Evolutionary conservation across 305 asterid genomes (phyloP).

Genomic region (Rubia peregrina): DNA sequence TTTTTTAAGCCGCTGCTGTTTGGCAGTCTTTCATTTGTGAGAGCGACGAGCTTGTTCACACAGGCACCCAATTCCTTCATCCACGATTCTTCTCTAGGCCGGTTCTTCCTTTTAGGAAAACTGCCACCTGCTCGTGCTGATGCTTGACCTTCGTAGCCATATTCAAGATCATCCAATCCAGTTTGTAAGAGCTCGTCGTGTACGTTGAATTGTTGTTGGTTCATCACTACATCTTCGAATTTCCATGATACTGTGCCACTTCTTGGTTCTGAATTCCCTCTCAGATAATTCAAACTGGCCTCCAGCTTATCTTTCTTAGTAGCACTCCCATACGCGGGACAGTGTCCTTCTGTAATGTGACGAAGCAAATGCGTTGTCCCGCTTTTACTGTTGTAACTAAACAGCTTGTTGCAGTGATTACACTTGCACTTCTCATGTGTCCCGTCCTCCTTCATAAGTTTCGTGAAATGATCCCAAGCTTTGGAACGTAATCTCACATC

Average conservation of each 20-base stretch:
- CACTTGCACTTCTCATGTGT: constrained; percentile 59
- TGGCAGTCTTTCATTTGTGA: constrained; percentile 42
- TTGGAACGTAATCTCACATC: constrained; percentile 57
- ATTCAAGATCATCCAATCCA: constrained; percentile 29
- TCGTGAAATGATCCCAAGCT: constrained; percentile 80
- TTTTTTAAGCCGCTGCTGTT: constrained; percentile 19
- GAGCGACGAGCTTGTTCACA: constrained; percentile 59
- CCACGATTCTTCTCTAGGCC: constrained; percentile 50
- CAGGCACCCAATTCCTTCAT: constrained; percentile 55
- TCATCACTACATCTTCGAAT: constrained; percentile 34
- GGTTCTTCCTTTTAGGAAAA: constrained; percentile 38
- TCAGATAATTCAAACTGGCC: constrained; percentile 22
- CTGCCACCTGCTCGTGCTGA: constrained; percentile 28
- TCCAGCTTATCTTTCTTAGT: constrained; percentile 31
- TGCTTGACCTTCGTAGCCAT: constrained; percentile 29
- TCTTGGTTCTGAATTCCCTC: constrained; percentile 29
- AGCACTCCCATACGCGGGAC: constrained; percentile 49
- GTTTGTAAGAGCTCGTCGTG: constrained; percentile 37
- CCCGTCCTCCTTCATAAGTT: constrained; percentile 63
- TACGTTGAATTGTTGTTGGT: constrained; percentile 28
- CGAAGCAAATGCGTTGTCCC: constrained; percentile 86
- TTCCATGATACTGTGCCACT: constrained; percentile 34
- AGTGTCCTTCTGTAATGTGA: constrained; percentile 59
- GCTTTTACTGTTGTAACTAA: constrained; percentile 57
- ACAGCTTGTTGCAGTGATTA: constrained; percentile 62